Percentiles rank a stretch among this genome's conserved stretches.
Conservation (phyloP, 129 eudicot genomes). For the Helianthus tuberosus region DNA sequence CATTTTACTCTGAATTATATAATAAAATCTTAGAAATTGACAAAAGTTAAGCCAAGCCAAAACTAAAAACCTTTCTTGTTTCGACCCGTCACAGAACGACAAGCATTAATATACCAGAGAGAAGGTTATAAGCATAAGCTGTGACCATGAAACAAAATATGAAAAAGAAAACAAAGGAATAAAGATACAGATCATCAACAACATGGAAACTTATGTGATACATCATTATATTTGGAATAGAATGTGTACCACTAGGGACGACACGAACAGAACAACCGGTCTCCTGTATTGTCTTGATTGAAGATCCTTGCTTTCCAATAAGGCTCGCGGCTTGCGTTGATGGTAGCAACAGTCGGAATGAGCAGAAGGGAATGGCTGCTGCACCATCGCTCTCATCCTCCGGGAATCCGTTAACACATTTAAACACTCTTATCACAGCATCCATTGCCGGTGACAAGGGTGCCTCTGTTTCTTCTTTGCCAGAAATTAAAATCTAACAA, state of each 20-base stretch:
- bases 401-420: constrained; percentile 63
- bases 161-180: too few species aligned
- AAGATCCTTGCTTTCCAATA: constrained; percentile 85
- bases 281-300: constrained; percentile 77
- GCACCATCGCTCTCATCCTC: constrained; percentile 47
- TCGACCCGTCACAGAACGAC: too few species aligned
- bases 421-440: constrained; percentile 74
- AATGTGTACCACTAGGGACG: constrained; percentile 57
- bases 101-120: too few species aligned
- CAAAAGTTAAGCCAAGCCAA: too few species aligned
- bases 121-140: too few species aligned
- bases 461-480: constrained; percentile 82
- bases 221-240: neutral
- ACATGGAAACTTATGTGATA: too few species aligned
- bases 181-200: too few species aligned
- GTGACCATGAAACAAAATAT: too few species aligned
- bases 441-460: constrained; percentile 86
- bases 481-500: constrained; percentile 70
- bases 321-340: constrained; percentile 68
- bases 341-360: constrained; percentile 60
- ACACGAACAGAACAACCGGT: constrained; percentile 70
- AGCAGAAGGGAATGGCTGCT: constrained; percentile 50
- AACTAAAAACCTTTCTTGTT: too few species aligned
- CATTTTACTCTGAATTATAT: too few species aligned
- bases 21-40: too few species aligned